Base-by-base conservation (phyloP, 352 stramenopile species). In the Globisporangium paroecandrum region DNA sequence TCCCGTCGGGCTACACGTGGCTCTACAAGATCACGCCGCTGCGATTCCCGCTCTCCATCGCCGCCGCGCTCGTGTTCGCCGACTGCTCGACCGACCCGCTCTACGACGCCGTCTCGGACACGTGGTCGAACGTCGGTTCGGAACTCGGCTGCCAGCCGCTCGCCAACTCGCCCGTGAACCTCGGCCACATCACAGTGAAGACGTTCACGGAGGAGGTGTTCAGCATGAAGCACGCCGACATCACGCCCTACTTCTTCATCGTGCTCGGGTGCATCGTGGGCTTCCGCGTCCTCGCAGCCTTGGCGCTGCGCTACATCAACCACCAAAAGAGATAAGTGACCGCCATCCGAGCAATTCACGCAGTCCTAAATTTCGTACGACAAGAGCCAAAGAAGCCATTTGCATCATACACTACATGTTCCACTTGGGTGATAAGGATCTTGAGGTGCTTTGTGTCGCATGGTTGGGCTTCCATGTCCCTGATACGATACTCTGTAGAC, bases 1-100 rank as follows among this genome's bases (percentile, higher is more conserved):
- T 83, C 27, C 76, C 76, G 1, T 24, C 10, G 0, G 65, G 47
- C 2, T 72, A 75, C 65, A 69, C 69, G 27, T 63, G 63, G 63
- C 53, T 68, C 22, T 29, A 58, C 22, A 10, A 24, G 8, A 47
- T 63, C 53, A 47, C 43, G 3, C 54, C 63, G 6, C 34, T 61
- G 9, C 27, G n/a, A n/a, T 62, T 53, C 15, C 10, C 54, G 12
- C 20, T 54, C 15, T 25, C 63, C 20, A 58, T 46, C 15, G 7
- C 29, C 18, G 63, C 47, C 8, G n/a, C 36, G 27, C 36, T 61
- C 3, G 36, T 63, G 20, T 63, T 68, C 41, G 25, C n/a, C 20
- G 63, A 68, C 63, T 68, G 63, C 36, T 29, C 54, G 18, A 56
- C 18, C 5, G 7, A 22, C 1, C 7, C 53, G 7, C 20, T 24